A percentile compares a stretch with the other conserved stretches of the same genome.
Evolutionary conservation across 2,329 filamentous ascomycete species (phyloP).

Genomic region (Chrysoporthe deuterocubensis): DNA sequence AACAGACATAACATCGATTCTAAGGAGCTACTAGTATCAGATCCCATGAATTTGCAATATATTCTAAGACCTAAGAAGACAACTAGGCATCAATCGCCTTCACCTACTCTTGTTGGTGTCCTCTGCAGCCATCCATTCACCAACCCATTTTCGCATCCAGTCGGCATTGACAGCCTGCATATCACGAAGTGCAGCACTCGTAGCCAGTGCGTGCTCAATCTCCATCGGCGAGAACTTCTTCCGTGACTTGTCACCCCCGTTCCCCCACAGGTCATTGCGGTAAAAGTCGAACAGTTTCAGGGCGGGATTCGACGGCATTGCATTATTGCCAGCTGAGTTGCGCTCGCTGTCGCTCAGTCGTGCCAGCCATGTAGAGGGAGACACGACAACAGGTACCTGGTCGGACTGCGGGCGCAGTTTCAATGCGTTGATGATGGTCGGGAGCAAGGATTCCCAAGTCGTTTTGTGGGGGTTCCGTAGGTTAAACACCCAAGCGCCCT

Average conservation of each 20-base stretch:
- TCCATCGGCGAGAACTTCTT: slow-evolving; percentile 8
- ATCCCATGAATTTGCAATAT: no score
- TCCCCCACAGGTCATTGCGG: slow-evolving; percentile 29
- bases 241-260: slow-evolving; percentile 21
- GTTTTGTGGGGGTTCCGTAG: slow-evolving; percentile 35
- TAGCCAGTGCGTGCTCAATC: background rate
- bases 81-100: no score
- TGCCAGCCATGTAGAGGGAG: slow-evolving; percentile 28
- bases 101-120: no score
- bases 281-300: slow-evolving; percentile 39
- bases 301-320: slow-evolving; percentile 35
- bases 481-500: slow-evolving; percentile 32
- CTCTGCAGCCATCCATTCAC: slow-evolving; percentile 36
- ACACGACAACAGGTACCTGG: background rate
- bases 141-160: slow-evolving; percentile 42
- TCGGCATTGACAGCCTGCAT: slow-evolving; percentile 35
- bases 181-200: slow-evolving; percentile 34
- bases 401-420: background rate
- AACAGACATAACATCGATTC: no score
- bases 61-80: no score
- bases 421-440: slow-evolving; percentile 29
- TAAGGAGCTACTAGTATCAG: no score
- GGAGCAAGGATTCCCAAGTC: slow-evolving; percentile 33
- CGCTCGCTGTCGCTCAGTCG: slow-evolving; percentile 1
- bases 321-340: slow-evolving; percentile 23